Percentiles rank a stretch among this genome's conserved stretches.
Conservation (phyloP, 2,329 filamentous ascomycete species). For the Alternaria rosae region DNA sequence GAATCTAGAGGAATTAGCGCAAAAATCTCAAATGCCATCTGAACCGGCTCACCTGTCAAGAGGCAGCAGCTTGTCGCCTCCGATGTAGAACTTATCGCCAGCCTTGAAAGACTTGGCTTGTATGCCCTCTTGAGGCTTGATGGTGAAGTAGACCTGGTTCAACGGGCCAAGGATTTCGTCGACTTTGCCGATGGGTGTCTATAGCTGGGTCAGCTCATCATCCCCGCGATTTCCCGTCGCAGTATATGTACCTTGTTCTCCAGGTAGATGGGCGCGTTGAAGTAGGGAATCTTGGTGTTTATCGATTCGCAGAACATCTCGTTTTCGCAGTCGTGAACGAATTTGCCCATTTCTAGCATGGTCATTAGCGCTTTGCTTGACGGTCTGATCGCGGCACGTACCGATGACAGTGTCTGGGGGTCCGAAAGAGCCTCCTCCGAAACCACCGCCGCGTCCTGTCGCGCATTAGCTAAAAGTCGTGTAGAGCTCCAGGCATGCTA, state of each 20-base stretch:
- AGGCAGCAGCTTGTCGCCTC: conserved; percentile 90
- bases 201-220: conserved; percentile 30
- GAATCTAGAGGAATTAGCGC: conserved; percentile 65
- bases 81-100: conserved; percentile 97
- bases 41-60: conserved; percentile 73
- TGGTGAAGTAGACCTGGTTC: conserved; percentile 98
- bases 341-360: conserved; percentile 83
- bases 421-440: conserved; percentile 48
- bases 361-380: conserved; percentile 23
- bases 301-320: conserved; percentile 97
- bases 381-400: conserved; percentile 25
- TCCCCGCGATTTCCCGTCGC: not conserved
- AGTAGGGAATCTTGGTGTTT: conserved; percentile 96
- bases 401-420: conserved; percentile 55
- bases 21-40: not conserved
- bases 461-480: conserved; percentile 39
- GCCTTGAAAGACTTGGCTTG: conserved; percentile 92
- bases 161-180: conserved; percentile 97
- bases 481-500: conserved; percentile 26
- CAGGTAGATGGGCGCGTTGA: conserved; percentile 98
- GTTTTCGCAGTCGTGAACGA: conserved; percentile 93
- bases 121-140: conserved; percentile 97
- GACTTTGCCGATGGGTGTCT: conserved; percentile 92
- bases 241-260: conserved; percentile 81
- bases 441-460: conserved; percentile 47